These are phyloP conservation scores for Santalum album DNA, from an alignment of 164 flowering plant genomes.

Conservation along the genomic window DNA sequence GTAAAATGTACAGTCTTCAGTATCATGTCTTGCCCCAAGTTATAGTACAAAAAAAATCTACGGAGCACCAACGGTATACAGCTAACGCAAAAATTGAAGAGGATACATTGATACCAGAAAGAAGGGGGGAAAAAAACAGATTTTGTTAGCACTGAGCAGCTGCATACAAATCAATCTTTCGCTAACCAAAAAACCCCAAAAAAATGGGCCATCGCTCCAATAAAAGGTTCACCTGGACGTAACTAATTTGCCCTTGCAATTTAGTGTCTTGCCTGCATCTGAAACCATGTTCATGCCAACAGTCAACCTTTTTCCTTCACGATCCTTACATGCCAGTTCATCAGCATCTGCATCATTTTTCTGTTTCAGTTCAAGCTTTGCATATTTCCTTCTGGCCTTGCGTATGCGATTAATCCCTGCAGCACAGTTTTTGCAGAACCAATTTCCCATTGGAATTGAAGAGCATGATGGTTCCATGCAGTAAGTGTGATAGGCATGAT, in stretches of 20 bases:
- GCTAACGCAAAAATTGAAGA: conserved; percentile 6
- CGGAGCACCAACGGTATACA: conserved; percentile 7
- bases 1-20: conserved; percentile 11
- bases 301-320: conserved; percentile 11
- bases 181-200: background rate
- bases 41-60: conserved; percentile 11
- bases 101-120: conserved; percentile 1
- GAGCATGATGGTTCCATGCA: conserved; percentile 61
- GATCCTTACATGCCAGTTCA: conserved; percentile 2
- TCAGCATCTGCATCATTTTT: conserved; percentile 5
- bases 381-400: conserved; percentile 27
- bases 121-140: background rate
- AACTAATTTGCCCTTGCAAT: conserved; percentile 31
- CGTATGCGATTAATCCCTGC: conserved; percentile 31
- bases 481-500: conserved; percentile 78
- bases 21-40: conserved; percentile 6
- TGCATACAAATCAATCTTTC: background rate
- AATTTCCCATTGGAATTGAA: conserved; percentile 56
- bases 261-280: conserved; percentile 59
- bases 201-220: background rate
- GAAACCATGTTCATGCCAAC: conserved; percentile 53
- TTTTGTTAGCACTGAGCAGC: background rate
- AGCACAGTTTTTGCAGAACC: conserved; percentile 69
- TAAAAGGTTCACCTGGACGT: conserved; percentile 3
- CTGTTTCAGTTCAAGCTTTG: conserved; percentile 8